phyloP scores from a whole-genome alignment of 176 grass and related monocot genomes.

The Cenchrus americanus region DNA sequence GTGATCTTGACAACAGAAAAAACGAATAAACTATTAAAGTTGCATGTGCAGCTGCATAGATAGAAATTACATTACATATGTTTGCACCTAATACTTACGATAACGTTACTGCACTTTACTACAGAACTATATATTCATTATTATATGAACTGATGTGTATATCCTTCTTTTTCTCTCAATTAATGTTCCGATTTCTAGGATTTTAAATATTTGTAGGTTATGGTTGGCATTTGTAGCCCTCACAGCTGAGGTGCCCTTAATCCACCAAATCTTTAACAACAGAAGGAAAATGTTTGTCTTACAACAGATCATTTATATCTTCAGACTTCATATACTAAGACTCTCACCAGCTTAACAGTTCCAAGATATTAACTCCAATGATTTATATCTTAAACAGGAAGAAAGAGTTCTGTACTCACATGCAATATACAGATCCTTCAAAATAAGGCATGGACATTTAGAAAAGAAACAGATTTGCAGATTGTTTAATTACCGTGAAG shows the following conservation, averaged over 20 bases:
- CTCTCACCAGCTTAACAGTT: slow-evolving; percentile 14
- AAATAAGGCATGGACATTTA: neutral
- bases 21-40: neutral
- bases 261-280: neutral
- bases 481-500: slow-evolving; percentile 74
- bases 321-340: neutral
- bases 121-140: neutral
- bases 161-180: neutral
- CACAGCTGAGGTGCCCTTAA: neutral
- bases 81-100: neutral
- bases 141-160: neutral
- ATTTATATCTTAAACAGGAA: neutral
- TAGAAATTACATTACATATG: neutral
- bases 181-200: slow-evolving; percentile 1
- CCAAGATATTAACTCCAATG: slow-evolving; percentile 22
- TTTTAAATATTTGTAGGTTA: neutral
- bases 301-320: neutral
- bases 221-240: neutral
- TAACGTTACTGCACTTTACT: neutral
- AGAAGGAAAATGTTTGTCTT: neutral
- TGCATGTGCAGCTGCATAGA: neutral
- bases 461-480: slow-evolving; percentile 5
- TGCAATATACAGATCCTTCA: neutral
- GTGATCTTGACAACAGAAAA: slow-evolving; percentile 63
- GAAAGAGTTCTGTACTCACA: neutral